These are phyloP conservation scores for Coemansia sp. DNA, from an alignment of 192 early-diverging fungal species.

Conservation along the genomic window DNA sequence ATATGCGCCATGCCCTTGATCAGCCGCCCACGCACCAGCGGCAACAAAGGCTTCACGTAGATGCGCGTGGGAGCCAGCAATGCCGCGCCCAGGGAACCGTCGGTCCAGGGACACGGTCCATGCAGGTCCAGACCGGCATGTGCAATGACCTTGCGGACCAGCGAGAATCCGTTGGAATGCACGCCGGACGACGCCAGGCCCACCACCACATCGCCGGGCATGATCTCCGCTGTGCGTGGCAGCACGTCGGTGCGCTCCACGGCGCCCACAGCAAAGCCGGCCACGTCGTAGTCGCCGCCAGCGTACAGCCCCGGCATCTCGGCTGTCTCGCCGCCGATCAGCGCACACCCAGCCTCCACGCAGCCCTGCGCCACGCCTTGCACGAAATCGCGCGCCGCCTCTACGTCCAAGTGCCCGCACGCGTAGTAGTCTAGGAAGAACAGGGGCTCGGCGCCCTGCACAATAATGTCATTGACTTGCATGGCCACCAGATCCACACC, in stretches of 20 bases:
- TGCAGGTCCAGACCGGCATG: constrained; percentile 70
- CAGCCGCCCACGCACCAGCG: constrained; percentile 63
- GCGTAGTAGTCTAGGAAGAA: constrained; percentile 99
- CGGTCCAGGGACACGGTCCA: constrained; percentile 75
- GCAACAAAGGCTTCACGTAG: constrained; percentile 92
- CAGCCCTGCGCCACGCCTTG: constrained; percentile 95
- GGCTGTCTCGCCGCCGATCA: constrained; percentile 98
- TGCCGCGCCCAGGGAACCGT: constrained; percentile 66
- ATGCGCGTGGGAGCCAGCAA: constrained; percentile 93
- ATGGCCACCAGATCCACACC: constrained; percentile 98
- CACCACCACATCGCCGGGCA: constrained; percentile 79
- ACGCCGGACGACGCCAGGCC: constrained; percentile 95
- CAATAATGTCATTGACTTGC: constrained; percentile 98
- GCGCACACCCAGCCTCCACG: constrained; percentile 82
- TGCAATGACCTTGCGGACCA: constrained; percentile 88
- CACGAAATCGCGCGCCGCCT: constrained; percentile 87
- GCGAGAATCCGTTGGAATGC: constrained; percentile 99
- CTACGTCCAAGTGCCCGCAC: constrained; percentile 88
- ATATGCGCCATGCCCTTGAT: constrained; percentile 99
- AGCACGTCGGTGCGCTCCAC: constrained; percentile 89
- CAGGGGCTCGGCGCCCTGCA: constrained; percentile 98
- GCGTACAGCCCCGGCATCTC: constrained; percentile 98
- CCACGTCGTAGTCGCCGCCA: constrained; percentile 85
- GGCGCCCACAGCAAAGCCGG: constrained; percentile 96
- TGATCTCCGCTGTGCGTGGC: constrained; percentile 76